Evolutionary conservation across 257 asterid species (phyloP).

Genomic region (Mitragyna speciosa): DNA sequence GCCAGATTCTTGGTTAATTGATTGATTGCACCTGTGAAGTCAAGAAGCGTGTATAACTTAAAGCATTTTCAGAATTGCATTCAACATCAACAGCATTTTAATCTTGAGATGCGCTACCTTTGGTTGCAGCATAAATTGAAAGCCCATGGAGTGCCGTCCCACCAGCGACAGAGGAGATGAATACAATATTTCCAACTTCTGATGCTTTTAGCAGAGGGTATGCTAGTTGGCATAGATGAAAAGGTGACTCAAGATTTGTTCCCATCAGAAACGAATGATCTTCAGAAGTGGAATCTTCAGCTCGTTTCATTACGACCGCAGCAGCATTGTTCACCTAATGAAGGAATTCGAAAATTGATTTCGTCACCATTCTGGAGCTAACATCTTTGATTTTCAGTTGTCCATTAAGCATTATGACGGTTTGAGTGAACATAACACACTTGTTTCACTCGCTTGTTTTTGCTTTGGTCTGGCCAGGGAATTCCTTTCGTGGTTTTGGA

Average conservation of each 20-base stretch:
- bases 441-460: background rate
- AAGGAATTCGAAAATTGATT: background rate
- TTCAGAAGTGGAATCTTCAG: slow-evolving; percentile 18
- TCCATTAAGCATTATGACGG: background rate
- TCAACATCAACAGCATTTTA: background rate
- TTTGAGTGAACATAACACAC: too few species aligned
- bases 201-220: slow-evolving; percentile 34
- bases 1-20: slow-evolving; percentile 39
- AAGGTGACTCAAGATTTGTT: slow-evolving; percentile 30
- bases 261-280: slow-evolving; percentile 26
- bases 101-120: slow-evolving; percentile 19
- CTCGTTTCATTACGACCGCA: slow-evolving; percentile 11
- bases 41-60: too few species aligned
- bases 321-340: slow-evolving; percentile 37
- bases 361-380: background rate
- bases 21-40: slow-evolving; percentile 31
- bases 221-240: slow-evolving; percentile 30
- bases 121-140: slow-evolving; percentile 30
- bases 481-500: too few species aligned
- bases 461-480: too few species aligned
- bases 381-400: background rate
- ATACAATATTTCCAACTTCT: slow-evolving; percentile 25
- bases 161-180: slow-evolving; percentile 35
- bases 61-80: background rate
- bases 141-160: slow-evolving; percentile 20